Evolutionary conservation across 768 basidiomycete genomes (phyloP).

Genomic region (Kwoniella newhampshirensis): DNA sequence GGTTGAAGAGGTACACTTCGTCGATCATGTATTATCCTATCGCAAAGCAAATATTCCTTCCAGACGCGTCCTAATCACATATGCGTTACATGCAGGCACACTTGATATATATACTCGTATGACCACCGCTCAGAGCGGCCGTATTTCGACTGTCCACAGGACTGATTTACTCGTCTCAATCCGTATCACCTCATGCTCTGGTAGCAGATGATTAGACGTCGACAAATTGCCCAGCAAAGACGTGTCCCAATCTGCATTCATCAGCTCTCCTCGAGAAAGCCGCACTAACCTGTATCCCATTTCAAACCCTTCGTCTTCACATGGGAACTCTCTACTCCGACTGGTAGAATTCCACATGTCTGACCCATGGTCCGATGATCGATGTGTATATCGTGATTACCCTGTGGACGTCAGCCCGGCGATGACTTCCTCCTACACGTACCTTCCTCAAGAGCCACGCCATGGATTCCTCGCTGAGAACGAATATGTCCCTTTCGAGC

Average conservation of each 20-base stretch:
- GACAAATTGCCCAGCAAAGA: conserved; percentile 83
- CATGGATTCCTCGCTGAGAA: conserved; percentile 83
- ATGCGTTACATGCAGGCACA: too few relatives aligned
- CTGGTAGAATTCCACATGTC: conserved; percentile 92
- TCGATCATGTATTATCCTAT: too few relatives aligned
- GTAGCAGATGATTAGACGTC: conserved; percentile 87
- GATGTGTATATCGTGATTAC: conserved; percentile 74
- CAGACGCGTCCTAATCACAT: too few relatives aligned
- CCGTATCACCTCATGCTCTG: conserved; percentile 64
- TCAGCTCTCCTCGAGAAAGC: not conserved
- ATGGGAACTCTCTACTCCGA: conserved; percentile 73
- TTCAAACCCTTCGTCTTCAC: conserved; percentile 79
- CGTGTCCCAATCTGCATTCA: conserved; percentile 63
- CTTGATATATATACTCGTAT: not conserved
- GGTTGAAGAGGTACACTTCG: too few relatives aligned
- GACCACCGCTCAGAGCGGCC: conserved; percentile 8
- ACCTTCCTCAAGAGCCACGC: conserved; percentile 85
- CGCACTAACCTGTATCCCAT: conserved; percentile 78
- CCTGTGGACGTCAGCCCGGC: conserved; percentile 57
- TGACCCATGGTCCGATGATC: conserved; percentile 73
- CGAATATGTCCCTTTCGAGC: conserved; percentile 69
- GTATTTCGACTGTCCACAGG: conserved; percentile 64
- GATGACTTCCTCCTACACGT: conserved; percentile 33
- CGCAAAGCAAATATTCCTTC: too few relatives aligned
- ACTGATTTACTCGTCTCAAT: conserved; percentile 78